Percentiles rank a stretch among this genome's conserved stretches.
phyloP scores from a whole-genome alignment of 2,329 filamentous ascomycete species.

The Fusarium sp. region DNA sequence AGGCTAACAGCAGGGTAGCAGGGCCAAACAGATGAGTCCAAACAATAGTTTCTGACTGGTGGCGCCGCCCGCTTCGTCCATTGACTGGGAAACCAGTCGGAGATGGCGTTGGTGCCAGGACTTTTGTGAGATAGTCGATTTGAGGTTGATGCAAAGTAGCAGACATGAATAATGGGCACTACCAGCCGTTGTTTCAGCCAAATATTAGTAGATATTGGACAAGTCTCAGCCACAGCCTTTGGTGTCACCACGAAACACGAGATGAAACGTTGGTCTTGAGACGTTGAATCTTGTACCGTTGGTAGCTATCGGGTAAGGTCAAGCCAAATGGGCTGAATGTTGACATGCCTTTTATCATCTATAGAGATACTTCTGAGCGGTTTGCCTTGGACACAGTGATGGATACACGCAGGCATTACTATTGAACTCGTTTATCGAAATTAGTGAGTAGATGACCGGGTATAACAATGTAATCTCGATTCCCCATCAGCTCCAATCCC shows the following conservation, averaged over 20 bases:
- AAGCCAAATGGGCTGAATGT: not conserved
- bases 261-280: conserved; percentile 7
- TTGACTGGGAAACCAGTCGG: conserved; percentile 6
- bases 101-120: not conserved
- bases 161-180: not conserved
- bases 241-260: conserved; percentile 18
- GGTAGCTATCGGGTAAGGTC: not conserved
- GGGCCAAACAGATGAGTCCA: not conserved
- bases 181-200: conserved; percentile 20
- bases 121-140: not conserved
- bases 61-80: conserved; percentile 21
- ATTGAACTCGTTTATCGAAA: no score
- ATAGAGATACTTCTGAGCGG: not conserved
- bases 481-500: not conserved
- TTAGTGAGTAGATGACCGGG: no score
- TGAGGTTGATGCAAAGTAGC: not conserved
- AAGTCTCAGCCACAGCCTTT: conserved; percentile 10
- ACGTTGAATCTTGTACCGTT: not conserved
- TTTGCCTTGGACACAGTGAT: no score
- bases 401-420: no score
- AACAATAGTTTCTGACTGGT: conserved; percentile 8
- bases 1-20: no score
- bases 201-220: not conserved
- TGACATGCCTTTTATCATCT: no score
- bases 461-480: not conserved